phyloP scores from a whole-genome alignment of 805 yeast genomes.

The Suhomyces pyralidae region DNA sequence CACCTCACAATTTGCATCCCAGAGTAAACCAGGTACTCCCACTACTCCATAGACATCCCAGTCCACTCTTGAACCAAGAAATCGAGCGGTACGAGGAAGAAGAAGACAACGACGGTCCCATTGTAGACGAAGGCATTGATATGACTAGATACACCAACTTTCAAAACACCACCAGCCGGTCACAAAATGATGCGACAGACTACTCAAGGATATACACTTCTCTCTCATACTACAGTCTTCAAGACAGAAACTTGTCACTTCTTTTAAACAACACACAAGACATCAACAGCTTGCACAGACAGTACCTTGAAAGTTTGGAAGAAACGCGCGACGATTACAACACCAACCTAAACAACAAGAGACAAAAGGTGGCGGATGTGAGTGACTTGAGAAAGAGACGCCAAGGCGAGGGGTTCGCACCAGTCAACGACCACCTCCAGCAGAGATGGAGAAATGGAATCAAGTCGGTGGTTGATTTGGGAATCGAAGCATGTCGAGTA shows the following conservation, averaged over 20 bases:
- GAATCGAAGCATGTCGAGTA: constrained; percentile 24
- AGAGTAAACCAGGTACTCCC: constrained; percentile 16
- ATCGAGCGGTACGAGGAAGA: constrained; percentile 28
- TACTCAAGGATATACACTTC: constrained; percentile 31
- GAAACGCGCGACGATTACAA: constrained; percentile 17
- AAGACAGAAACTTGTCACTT: constrained; percentile 40
- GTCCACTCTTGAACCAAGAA: constrained; percentile 13
- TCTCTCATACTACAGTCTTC: constrained; percentile 38
- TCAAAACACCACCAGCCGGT: constrained; percentile 1
- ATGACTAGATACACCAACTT: constrained; percentile 21
- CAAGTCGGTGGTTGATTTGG: constrained; percentile 33
- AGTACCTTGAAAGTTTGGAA: constrained; percentile 23
- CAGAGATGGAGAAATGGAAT: constrained; percentile 52
- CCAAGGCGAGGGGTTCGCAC: constrained; percentile 35
- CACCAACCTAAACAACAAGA: constrained; percentile 26
- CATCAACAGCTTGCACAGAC: constrained; percentile 36
- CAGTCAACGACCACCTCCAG: constrained; percentile 43
- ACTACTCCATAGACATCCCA: constrained; percentile 6
- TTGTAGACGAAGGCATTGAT: constrained; percentile 30
- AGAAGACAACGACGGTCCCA: constrained; percentile 14
- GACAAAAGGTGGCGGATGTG: constrained; percentile 42
- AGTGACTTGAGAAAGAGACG: constrained; percentile 39
- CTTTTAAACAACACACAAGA: constrained; percentile 32
- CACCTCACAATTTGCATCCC: constrained; percentile 11
- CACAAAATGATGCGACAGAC: constrained; percentile 14